Percentiles rank a stretch among this genome's conserved stretches.
Conservation (phyloP, 2,329 filamentous ascomycete species). For the Myriosclerotinia scirpicola region DNA sequence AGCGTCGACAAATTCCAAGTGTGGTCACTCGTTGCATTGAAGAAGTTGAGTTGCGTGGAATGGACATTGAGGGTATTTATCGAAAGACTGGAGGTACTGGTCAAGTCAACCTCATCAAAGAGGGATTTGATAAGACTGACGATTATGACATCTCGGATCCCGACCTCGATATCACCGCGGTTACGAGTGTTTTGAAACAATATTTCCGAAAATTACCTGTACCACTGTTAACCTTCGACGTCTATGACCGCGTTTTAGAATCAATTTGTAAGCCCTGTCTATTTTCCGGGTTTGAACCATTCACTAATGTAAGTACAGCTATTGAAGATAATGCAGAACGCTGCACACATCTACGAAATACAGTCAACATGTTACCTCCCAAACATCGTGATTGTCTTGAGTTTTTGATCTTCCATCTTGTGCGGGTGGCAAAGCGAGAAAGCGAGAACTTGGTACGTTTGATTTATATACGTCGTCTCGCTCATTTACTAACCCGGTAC, state of each 20-base stretch:
- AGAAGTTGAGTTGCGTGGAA: constrained; percentile 92
- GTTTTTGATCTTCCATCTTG: constrained; percentile 91
- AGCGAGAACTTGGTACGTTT: constrained; percentile 75
- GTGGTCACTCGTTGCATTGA: constrained; percentile 94
- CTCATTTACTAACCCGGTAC: constrained; percentile 33
- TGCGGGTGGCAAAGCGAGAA: constrained; percentile 78
- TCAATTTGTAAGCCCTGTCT: constrained; percentile 61
- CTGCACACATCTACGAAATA: constrained; percentile 67
- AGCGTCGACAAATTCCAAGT: constrained; percentile 83
- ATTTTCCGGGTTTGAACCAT: neutral
- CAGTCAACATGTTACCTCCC: constrained; percentile 75
- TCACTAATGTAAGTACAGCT: constrained; percentile 47
- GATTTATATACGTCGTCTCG: neutral
- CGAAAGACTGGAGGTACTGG: constrained; percentile 93
- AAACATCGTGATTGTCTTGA: constrained; percentile 87
- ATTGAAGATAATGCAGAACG: constrained; percentile 66
- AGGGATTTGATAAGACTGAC: constrained; percentile 83
- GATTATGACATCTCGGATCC: constrained; percentile 93
- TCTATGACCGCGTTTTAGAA: constrained; percentile 87
- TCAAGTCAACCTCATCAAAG: constrained; percentile 85
- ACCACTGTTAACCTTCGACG: constrained; percentile 86
- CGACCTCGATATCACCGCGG: constrained; percentile 90
- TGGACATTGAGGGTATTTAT: constrained; percentile 98
- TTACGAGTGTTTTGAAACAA: constrained; percentile 94
- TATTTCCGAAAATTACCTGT: constrained; percentile 93